These are phyloP conservation scores for Pichia sporocuriosa DNA, from an alignment of 805 yeast genomes.

Conservation along the genomic window DNA sequence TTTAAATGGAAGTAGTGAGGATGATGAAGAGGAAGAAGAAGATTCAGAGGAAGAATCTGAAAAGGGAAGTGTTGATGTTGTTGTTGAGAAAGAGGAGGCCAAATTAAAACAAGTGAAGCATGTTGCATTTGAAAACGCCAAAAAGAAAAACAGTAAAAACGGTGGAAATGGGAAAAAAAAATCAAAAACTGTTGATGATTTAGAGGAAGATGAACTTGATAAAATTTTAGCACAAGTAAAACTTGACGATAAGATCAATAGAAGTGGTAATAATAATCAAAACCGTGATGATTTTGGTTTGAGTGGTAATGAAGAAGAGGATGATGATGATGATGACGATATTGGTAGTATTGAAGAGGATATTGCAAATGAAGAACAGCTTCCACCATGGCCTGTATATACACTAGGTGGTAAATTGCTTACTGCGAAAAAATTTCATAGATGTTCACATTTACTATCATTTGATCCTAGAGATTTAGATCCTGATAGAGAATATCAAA, in stretches of 20 bases:
- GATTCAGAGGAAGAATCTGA: neutral
- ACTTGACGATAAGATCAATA: conserved; percentile 17
- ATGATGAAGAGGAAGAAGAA: conserved; percentile 8
- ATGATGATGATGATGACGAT: conserved; percentile 24
- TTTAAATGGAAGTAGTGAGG: conserved; percentile 30
- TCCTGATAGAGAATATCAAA: conserved; percentile 67
- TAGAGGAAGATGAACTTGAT: conserved; percentile 43
- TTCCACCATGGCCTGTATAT: conserved; percentile 21
- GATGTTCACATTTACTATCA: conserved; percentile 35
- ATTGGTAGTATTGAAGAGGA: conserved; percentile 32
- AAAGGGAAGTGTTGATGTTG: no score
- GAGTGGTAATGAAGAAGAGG: conserved; percentile 14
- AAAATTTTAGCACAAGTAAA: conserved; percentile 39
- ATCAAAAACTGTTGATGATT: conserved; percentile 1
- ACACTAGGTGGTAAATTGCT: conserved; percentile 31
- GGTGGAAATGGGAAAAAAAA: no score
- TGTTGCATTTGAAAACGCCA: neutral
- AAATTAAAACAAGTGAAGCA: neutral
- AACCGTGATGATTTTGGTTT: no score
- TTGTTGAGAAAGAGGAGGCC: neutral
- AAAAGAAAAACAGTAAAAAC: no score
- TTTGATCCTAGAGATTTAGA: conserved; percentile 51
- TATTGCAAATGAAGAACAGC: conserved; percentile 21
- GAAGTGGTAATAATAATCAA: neutral
- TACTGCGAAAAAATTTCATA: conserved; percentile 39